Conservation (phyloP, 495 filamentous ascomycete genomes). For the Pyrenula aspistea region DNA sequence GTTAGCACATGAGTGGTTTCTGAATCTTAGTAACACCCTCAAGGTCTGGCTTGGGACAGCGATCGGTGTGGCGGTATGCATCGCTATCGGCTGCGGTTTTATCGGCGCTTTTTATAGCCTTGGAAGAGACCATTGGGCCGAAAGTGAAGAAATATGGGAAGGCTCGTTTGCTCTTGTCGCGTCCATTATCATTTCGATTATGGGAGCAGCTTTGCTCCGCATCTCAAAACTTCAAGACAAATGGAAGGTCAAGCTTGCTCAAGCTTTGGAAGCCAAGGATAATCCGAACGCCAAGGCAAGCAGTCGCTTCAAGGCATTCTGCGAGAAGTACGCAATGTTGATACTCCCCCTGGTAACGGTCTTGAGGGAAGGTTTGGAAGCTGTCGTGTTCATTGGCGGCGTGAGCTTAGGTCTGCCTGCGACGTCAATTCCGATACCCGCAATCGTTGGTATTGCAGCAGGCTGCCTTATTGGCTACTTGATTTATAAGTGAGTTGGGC, state of each 20-base stretch:
- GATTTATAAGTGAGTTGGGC: conserved; percentile 58
- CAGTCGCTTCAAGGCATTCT: conserved; percentile 46
- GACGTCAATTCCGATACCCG: conserved; percentile 59
- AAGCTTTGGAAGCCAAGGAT: conserved; percentile 44
- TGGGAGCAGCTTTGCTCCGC: conserved; percentile 69
- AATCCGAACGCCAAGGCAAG: conserved; percentile 12
- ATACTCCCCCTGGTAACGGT: conserved; percentile 71
- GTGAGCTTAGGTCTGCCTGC: conserved; percentile 67
- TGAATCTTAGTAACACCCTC: not conserved
- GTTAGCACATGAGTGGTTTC: not conserved
- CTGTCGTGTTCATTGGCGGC: conserved; percentile 70
- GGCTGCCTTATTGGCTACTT: conserved; percentile 54
- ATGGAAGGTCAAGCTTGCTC: conserved; percentile 69
- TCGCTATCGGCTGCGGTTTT: conserved; percentile 57
- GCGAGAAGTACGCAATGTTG: conserved; percentile 74
- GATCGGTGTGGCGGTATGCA: conserved; percentile 51
- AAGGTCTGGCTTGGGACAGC: conserved; percentile 62
- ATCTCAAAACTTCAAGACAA: conserved; percentile 77
- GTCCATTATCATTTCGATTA: conserved; percentile 62
- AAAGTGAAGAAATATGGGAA: conserved; percentile 66
- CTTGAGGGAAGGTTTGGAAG: conserved; percentile 73
- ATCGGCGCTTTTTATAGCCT: conserved; percentile 72
- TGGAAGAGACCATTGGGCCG: conserved; percentile 50
- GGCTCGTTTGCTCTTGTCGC: conserved; percentile 62
- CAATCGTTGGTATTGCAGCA: conserved; percentile 52